These are phyloP conservation scores for Backusella psychrophila DNA, from an alignment of 192 early-diverging fungal species.

Conservation along the genomic window DNA sequence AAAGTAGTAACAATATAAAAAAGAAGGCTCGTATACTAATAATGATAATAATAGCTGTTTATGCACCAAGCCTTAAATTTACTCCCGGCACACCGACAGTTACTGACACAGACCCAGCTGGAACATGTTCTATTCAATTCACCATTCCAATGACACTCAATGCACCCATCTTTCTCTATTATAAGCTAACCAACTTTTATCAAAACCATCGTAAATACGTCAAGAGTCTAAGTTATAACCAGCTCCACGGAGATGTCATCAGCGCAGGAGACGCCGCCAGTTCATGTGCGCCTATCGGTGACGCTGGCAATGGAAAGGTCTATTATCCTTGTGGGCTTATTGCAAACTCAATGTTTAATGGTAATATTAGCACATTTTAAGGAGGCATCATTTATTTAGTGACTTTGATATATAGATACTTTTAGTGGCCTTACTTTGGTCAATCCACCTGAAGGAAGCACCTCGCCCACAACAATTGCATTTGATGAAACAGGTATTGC, in stretches of 20 bases:
- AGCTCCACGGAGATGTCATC: constrained; percentile 70
- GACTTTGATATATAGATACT: constrained; percentile 45
- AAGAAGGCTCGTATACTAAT: not conserved
- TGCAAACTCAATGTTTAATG: constrained; percentile 97
- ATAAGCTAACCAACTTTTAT: constrained; percentile 96
- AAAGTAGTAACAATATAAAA: not conserved
- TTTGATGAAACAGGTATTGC: constrained; percentile 77
- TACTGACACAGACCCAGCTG: not conserved
- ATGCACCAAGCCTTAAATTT: constrained; percentile 18
- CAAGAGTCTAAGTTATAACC: constrained; percentile 80
- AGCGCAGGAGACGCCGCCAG: constrained; percentile 36
- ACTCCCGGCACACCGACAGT: not conserved
- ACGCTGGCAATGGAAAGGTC: constrained; percentile 36
- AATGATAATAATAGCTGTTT: constrained; percentile 10
- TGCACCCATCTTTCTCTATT: constrained; percentile 89
- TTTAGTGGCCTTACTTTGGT: constrained; percentile 56
- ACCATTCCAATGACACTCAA: constrained; percentile 65
- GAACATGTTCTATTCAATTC: constrained; percentile 70
- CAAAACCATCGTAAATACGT: constrained; percentile 99
- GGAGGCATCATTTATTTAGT: not conserved
- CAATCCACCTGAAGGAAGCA: constrained; percentile 42
- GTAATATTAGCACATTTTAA: constrained; percentile 39
- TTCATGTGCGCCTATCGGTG: constrained; percentile 60
- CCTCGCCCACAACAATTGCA: constrained; percentile 40
- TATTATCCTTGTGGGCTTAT: constrained; percentile 96